Conservation (phyloP, 352 stramenopile genomes). For the Hyaloperonospora brassicae region DNA sequence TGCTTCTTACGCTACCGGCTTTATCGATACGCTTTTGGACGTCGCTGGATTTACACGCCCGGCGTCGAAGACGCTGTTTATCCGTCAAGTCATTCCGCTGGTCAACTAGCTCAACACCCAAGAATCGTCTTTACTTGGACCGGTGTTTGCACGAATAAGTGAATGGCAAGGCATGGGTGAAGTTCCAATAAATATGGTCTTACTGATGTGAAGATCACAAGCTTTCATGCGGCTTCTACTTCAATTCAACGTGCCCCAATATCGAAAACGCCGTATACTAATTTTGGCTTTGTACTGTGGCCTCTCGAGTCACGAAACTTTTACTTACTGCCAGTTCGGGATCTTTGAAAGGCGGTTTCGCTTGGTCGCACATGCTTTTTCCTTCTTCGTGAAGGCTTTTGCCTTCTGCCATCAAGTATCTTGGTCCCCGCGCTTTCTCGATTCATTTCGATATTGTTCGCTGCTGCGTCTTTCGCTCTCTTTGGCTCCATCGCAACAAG, state of each 20-base stretch:
- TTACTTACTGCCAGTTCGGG: slow-evolving; percentile 3
- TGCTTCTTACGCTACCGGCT: background rate
- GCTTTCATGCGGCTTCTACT: slow-evolving; percentile 3
- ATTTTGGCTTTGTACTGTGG: slow-evolving; percentile 7
- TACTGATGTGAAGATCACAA: slow-evolving; percentile 1
- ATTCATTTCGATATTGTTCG: slow-evolving; percentile 1
- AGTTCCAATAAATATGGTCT: background rate
- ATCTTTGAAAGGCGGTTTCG: background rate
- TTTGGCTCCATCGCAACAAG: slow-evolving; percentile 9
- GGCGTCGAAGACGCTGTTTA: background rate
- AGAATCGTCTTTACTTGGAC: background rate
- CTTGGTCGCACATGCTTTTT: slow-evolving; percentile 6
- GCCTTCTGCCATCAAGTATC: background rate
- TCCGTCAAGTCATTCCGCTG: background rate
- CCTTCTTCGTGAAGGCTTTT: background rate
- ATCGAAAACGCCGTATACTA: slow-evolving; percentile 5
- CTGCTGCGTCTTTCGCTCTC: slow-evolving; percentile 3
- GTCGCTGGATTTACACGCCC: slow-evolving; percentile 1
- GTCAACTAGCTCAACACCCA: background rate
- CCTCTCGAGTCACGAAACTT: slow-evolving; percentile 1
- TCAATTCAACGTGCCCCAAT: background rate
- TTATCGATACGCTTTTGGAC: background rate
- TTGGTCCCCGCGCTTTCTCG: background rate
- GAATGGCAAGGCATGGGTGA: slow-evolving; percentile 6
- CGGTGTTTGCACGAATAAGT: background rate